Evolutionary conservation across 1,284 basidiomycete species (phyloP).

Genomic region (Vanrija humicola): DNA sequence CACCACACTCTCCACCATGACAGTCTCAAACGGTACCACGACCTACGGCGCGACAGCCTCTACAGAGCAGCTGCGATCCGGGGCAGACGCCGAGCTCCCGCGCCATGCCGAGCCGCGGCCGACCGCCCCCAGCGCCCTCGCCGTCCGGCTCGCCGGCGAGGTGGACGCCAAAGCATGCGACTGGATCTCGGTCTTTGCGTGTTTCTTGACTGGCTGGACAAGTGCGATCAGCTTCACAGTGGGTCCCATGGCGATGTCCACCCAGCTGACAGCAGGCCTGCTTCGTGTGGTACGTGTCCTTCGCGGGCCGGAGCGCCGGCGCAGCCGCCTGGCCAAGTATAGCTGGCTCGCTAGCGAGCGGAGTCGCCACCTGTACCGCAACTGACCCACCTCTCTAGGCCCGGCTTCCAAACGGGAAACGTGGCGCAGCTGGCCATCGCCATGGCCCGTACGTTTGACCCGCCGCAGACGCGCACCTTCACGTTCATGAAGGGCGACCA

Average conservation of each 20-base stretch:
- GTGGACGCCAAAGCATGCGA: slow-evolving; percentile 61
- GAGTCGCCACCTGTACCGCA: not conserved
- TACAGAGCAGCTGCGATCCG: not conserved
- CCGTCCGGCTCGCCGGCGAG: slow-evolving; percentile 49
- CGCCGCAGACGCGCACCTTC: slow-evolving; percentile 51
- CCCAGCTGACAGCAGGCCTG: too few species aligned
- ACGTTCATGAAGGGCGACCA: slow-evolving; percentile 70
- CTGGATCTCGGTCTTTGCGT: slow-evolving; percentile 64
- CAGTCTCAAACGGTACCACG: not conserved
- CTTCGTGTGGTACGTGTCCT: not conserved
- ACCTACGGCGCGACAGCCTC: not conserved
- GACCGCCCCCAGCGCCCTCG: not conserved
- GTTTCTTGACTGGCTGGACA: slow-evolving; percentile 83
- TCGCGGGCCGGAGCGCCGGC: not conserved
- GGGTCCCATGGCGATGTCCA: not conserved
- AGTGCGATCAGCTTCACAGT: slow-evolving; percentile 65
- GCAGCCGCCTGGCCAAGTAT: not conserved
- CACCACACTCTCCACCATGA: too few species aligned
- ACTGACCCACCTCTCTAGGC: slow-evolving; percentile 3
- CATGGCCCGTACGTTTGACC: slow-evolving; percentile 62
- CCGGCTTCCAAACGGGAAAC: slow-evolving; percentile 40
- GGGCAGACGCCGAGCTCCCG: not conserved
- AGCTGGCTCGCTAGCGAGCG: not conserved
- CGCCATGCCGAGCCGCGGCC: not conserved
- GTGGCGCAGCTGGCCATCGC: slow-evolving; percentile 59